A percentile compares a stretch with the other conserved stretches of the same genome.
These are phyloP conservation scores for Oryza meridionalis DNA, from an alignment of 176 grass and related monocot genomes.

Conservation along the genomic window DNA sequence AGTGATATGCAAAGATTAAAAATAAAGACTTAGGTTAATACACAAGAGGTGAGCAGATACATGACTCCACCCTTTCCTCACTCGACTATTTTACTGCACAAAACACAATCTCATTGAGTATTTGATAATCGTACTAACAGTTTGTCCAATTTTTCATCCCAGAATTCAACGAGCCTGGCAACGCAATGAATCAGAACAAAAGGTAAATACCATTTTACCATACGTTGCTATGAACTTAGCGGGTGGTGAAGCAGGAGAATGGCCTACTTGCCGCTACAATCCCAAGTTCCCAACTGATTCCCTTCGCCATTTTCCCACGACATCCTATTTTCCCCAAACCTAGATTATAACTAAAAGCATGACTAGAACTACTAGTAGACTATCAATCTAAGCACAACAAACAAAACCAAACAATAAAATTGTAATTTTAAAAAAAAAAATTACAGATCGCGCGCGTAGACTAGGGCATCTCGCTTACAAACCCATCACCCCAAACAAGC, in stretches of 20 bases:
- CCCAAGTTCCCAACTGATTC: not conserved
- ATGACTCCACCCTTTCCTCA: not conserved
- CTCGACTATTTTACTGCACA: not conserved
- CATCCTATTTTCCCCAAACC: not conserved
- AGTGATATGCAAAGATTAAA: not conserved
- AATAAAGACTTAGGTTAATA: too few species aligned
- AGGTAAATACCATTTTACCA: not conserved
- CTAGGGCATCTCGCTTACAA: not conserved
- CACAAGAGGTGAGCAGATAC: not conserved
- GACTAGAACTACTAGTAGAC: not conserved
- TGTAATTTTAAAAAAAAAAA: not conserved
- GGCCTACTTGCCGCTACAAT: too few species aligned
- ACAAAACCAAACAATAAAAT: not conserved
- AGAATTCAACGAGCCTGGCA: not conserved
- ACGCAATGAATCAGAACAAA: not conserved
- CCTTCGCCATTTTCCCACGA: not conserved
- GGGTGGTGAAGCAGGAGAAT: not conserved
- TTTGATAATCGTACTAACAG: not conserved
- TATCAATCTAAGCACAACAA: not conserved
- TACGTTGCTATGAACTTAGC: not conserved
- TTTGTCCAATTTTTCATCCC: not conserved
- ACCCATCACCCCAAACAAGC: not conserved
- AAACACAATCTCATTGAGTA: not conserved
- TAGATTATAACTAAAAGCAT: not conserved
- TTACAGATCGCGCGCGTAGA: conserved; percentile 6